phyloP scores from a whole-genome alignment of 2,329 filamentous ascomycete species.

The Arthrobotrys sphaeroides region DNA sequence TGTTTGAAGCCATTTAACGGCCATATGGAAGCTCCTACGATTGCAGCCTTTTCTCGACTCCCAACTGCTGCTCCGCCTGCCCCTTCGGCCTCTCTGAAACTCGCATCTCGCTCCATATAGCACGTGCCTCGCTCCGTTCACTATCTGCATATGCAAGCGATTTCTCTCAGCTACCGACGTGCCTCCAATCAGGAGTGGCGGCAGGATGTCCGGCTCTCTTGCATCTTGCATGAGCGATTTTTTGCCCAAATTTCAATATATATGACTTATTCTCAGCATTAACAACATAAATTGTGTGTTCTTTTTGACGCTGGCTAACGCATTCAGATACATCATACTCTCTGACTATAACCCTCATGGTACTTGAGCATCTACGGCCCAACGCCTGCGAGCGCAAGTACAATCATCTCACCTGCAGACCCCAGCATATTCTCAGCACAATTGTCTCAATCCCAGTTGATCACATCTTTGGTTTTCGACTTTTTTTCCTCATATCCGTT shows the following conservation, averaged over 20 bases:
- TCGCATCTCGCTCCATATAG: conserved; percentile 43
- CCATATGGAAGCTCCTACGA: conserved; percentile 21
- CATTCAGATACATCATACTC: conserved; percentile 41
- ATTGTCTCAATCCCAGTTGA: conserved; percentile 43
- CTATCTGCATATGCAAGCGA: conserved; percentile 54
- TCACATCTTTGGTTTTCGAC: conserved; percentile 22
- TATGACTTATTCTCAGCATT: conserved; percentile 42
- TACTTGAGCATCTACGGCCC: conserved; percentile 30
- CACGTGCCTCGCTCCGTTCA: conserved; percentile 53
- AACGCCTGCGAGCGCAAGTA: neutral
- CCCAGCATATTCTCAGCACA: conserved; percentile 43
- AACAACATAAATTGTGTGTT: conserved; percentile 28
- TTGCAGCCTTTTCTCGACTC: conserved; percentile 10
- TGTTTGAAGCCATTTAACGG: neutral
- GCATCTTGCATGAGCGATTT: conserved; percentile 55
- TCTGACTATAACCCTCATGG: conserved; percentile 17
- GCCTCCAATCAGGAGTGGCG: conserved; percentile 52
- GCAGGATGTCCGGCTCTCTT: conserved; percentile 52
- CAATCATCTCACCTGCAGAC: conserved; percentile 34
- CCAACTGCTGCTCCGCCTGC: conserved; percentile 37
- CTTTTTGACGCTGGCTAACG: conserved; percentile 37
- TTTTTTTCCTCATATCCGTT: conserved; percentile 14
- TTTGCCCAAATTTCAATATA: conserved; percentile 48
- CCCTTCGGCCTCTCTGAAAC: conserved; percentile 41
- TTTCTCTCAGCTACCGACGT: conserved; percentile 54